Evolutionary conservation across 768 basidiomycete genomes (phyloP), one percentile per base, ranked within the genome.

Genomic region (Hygrophorus pudorinus): DNA sequence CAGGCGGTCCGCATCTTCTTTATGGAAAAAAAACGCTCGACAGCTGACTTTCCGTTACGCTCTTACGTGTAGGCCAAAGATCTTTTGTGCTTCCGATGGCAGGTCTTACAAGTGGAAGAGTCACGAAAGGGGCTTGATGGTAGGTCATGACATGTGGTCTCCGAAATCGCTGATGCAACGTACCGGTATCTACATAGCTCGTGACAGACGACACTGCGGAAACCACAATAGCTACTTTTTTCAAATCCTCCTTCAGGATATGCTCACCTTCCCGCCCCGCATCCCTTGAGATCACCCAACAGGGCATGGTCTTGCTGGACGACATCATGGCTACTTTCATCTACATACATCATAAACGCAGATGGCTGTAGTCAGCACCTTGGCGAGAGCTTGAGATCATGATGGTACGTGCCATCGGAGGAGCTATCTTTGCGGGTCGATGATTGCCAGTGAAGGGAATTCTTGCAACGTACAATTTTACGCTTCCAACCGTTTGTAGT

Each of bases 261-360:
- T 41, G 54, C 20, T 44, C 36, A 11, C 39, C 47, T 20, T 36
- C n/a, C 2, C 39, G 36, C 5, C 49, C 42, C 1, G 52, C 52
- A 2, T 54, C 41, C 31, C 51, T 59, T 3, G 53, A 57, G 27
- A 56, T 58, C n/a, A 48, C 44, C 18, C 51, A 55, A 27, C 45
- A 43, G 16, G 61, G 59, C 2, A 48, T 53, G 46, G 51, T 55
- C 24, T 57, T 61, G 43, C 18, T 56, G 9, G 55, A 59, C 38
- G 47, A 48, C 20, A 57, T 62, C 14, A 27, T 62, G 2, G 31
- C 59, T 8, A 61, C 62, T 2, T 62, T 62, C 38, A 48, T 61
- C 20, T 61, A 58, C 36, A 42, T 62, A 13, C 55, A 61, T 38
- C 55, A 57, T 45, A 29, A 52, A 10, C 50, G 60, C 17, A 53